Evolutionary conservation across 202 grass and related monocot species (phyloP).

Genomic region (Schoenoplectus triqueter): DNA sequence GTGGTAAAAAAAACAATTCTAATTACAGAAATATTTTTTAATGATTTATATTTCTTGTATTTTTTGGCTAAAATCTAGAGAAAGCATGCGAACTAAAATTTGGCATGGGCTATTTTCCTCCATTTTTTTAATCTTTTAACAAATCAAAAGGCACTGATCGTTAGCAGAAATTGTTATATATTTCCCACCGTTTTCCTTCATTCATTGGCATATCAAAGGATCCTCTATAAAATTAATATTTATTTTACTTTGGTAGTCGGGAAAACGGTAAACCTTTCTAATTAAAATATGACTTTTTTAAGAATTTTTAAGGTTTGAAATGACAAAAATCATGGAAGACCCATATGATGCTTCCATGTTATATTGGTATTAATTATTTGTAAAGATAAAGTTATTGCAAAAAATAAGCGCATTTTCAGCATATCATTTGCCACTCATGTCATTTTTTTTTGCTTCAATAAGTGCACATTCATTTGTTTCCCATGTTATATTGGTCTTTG

Average conservation of each 20-base stretch:
- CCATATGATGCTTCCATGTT: slow-evolving; percentile 31
- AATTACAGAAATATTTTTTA: not conserved
- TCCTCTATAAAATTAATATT: not conserved
- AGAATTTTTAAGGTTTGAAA: slow-evolving; percentile 8
- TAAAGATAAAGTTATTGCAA: not conserved
- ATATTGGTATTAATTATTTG: slow-evolving; percentile 15
- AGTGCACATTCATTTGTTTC: too few species aligned
- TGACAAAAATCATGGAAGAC: not conserved
- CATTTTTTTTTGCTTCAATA: not conserved
- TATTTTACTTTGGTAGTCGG: not conserved
- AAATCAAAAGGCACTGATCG: not conserved
- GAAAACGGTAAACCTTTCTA: not conserved
- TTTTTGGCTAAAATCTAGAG: not conserved
- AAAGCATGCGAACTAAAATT: not conserved
- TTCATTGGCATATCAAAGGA: not conserved
- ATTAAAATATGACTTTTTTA: slow-evolving; percentile 2
- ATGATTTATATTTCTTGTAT: not conserved
- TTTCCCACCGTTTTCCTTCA: not conserved
- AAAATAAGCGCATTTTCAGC: slow-evolving; percentile 8
- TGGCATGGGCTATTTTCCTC: not conserved
- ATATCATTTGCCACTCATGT: not conserved
- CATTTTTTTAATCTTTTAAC: not conserved
- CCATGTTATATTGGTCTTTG: not conserved
- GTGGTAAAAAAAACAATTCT: not conserved
- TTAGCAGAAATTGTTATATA: not conserved